These are phyloP conservation scores for Aspergillus tamarii DNA, from an alignment of 2,329 filamentous ascomycete genomes.

Conservation along the genomic window DNA sequence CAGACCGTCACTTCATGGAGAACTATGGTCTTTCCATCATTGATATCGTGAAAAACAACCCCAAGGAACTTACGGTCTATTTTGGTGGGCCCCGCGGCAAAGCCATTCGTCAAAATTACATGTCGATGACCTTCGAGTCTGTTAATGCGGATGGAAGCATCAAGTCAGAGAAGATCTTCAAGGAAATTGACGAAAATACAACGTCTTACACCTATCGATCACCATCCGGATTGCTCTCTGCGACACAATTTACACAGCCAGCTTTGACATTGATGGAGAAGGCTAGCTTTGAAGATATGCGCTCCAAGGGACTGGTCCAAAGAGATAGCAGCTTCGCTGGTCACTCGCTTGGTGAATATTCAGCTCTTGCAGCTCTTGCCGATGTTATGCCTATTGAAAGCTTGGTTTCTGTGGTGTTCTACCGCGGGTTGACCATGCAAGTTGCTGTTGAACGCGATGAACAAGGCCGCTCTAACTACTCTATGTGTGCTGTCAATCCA, in stretches of 20 bases:
- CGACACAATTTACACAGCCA: slow-evolving; percentile 97
- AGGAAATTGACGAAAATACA: slow-evolving; percentile 90
- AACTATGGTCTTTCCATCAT: slow-evolving; percentile 99
- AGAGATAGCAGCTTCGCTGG: slow-evolving; percentile 96
- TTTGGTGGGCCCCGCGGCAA: slow-evolving; percentile 97
- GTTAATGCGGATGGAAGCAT: slow-evolving; percentile 87
- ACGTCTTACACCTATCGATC: slow-evolving; percentile 97
- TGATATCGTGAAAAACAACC: slow-evolving; percentile 99
- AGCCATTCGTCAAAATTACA: slow-evolving; percentile 97
- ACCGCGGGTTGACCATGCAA: slow-evolving; percentile 98
- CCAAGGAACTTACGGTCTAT: slow-evolving; percentile 96
- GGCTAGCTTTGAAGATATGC: slow-evolving; percentile 99
- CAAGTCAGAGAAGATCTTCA: slow-evolving; percentile 99
- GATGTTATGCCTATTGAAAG: slow-evolving; percentile 99
- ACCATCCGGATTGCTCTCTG: slow-evolving; percentile 89
- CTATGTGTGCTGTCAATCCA: slow-evolving; percentile 98
- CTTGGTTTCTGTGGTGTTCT: slow-evolving; percentile 97
- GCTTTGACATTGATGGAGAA: slow-evolving; percentile 99
- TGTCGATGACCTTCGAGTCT: slow-evolving; percentile 99
- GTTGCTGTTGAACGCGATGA: slow-evolving; percentile 97
- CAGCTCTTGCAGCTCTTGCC: slow-evolving; percentile 89
- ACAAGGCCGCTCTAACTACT: slow-evolving; percentile 92
- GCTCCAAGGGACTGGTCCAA: slow-evolving; percentile 91
- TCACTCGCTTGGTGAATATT: slow-evolving; percentile 98
- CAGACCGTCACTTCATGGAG: slow-evolving; percentile 96